Conservation (phyloP, 345 rosid species). For the Iberis pinnata region DNA sequence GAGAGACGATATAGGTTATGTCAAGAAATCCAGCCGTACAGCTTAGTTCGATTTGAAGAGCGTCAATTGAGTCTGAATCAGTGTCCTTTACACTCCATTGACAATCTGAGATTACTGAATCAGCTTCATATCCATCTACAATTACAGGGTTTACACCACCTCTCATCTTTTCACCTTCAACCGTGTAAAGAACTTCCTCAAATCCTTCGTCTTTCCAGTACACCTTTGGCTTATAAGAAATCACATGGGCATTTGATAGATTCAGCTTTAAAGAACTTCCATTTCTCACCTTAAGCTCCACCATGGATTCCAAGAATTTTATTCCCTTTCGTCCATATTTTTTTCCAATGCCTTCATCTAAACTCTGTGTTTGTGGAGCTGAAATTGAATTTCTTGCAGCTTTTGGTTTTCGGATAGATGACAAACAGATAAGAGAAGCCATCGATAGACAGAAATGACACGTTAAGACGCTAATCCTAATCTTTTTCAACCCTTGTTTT, state of each 20-base stretch:
- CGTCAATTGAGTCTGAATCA: constrained; percentile 84
- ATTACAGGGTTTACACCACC: constrained; percentile 63
- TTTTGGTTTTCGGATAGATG: constrained; percentile 47
- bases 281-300: constrained; percentile 67
- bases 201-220: constrained; percentile 78
- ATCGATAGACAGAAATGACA: no score
- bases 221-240: constrained; percentile 80
- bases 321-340: constrained; percentile 72
- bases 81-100: constrained; percentile 71
- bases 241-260: constrained; percentile 65
- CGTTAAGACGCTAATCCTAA: no score
- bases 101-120: constrained; percentile 32
- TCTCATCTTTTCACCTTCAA: constrained; percentile 54
- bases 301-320: constrained; percentile 53
- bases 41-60: constrained; percentile 84
- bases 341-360: constrained; percentile 43
- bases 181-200: constrained; percentile 65
- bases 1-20: constrained; percentile 52
- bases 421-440: constrained; percentile 66
- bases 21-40: constrained; percentile 54
- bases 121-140: constrained; percentile 39
- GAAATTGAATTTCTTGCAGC: constrained; percentile 26
- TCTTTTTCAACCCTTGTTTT: no score
- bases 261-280: constrained; percentile 62
- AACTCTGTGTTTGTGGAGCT: constrained; percentile 20